Percentiles rank a stretch among this genome's conserved stretches.
Conservation (phyloP, 768 basidiomycete genomes). For the Collybiopsis confluens region DNA sequence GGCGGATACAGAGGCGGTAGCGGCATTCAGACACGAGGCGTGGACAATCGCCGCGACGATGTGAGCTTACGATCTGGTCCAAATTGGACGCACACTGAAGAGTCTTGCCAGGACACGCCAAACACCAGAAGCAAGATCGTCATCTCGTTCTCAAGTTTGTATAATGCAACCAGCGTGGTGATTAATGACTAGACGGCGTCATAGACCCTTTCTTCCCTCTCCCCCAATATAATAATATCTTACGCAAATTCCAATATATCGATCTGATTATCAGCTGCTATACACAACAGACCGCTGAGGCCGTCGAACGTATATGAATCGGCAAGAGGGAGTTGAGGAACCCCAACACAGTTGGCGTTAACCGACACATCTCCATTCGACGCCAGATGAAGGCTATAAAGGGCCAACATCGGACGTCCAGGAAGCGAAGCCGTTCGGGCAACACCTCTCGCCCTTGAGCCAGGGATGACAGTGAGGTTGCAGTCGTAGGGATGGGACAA, state of each 20-base stretch:
- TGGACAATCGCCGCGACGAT: conserved; percentile 43
- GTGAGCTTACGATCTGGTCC: conserved; percentile 9
- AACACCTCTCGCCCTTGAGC: not conserved
- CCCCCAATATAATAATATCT: conserved; percentile 5
- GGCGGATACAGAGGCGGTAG: conserved; percentile 64
- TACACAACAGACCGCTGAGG: not conserved
- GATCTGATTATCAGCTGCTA: not conserved
- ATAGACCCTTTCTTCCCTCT: not conserved
- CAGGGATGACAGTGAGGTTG: not conserved
- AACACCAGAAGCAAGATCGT: not conserved
- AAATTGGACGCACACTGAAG: not conserved
- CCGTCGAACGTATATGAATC: not conserved
- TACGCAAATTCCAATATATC: not conserved
- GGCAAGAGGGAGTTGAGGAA: not conserved
- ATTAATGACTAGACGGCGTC: not conserved
- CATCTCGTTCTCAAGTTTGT: conserved; percentile 17
- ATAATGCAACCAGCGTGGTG: conserved; percentile 24
- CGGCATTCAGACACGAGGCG: conserved; percentile 67
- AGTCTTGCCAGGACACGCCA: not conserved
- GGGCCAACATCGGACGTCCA: not conserved
- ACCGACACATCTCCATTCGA: not conserved
- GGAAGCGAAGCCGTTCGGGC: not conserved
- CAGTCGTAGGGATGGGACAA: not conserved
- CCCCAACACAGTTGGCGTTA: not conserved
- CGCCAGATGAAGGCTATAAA: not conserved